A percentile compares a stretch with the other conserved stretches of the same genome.
phyloP scores from a whole-genome alignment of 805 yeast species.

The Teunomyces stri region DNA sequence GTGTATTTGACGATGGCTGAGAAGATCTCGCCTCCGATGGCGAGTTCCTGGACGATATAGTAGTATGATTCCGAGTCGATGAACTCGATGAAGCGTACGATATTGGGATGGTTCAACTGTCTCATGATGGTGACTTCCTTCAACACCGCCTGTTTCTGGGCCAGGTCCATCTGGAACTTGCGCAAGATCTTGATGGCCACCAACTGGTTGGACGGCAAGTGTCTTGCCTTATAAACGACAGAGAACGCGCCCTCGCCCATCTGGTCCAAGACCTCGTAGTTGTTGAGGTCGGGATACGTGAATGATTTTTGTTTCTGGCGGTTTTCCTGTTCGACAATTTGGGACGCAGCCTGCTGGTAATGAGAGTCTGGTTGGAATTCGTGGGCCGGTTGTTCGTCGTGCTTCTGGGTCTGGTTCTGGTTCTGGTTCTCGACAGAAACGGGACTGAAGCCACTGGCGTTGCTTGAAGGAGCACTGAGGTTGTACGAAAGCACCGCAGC shows the following conservation, averaged over 20 bases:
- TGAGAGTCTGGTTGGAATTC: conserved; percentile 8
- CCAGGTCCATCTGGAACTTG: conserved; percentile 62
- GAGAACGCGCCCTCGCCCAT: conserved; percentile 87
- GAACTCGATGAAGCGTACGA: conserved; percentile 64
- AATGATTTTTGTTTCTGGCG: conserved; percentile 19
- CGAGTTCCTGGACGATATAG: conserved; percentile 69
- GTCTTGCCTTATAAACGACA: conserved; percentile 61
- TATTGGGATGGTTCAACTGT: conserved; percentile 60
- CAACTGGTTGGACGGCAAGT: conserved; percentile 31
- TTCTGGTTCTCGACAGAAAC: no score
- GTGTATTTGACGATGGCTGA: conserved; percentile 76
- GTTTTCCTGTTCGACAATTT: conserved; percentile 37
- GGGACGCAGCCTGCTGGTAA: conserved; percentile 28
- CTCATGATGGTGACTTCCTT: conserved; percentile 80
- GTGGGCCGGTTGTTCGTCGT: not conserved
- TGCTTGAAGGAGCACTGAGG: not conserved
- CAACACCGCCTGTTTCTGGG: conserved; percentile 64
- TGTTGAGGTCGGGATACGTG: conserved; percentile 36
- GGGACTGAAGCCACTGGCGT: conserved; percentile 1
- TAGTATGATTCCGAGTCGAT: conserved; percentile 60
- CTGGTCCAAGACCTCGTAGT: conserved; percentile 45
- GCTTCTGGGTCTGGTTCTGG: not conserved
- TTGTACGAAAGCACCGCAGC: not conserved
- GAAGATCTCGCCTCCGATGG: conserved; percentile 78
- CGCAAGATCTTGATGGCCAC: conserved; percentile 64